Evolutionary conservation across 192 early-diverging fungal species (phyloP).

Genomic region (Chytriomyces hyalinus): DNA sequence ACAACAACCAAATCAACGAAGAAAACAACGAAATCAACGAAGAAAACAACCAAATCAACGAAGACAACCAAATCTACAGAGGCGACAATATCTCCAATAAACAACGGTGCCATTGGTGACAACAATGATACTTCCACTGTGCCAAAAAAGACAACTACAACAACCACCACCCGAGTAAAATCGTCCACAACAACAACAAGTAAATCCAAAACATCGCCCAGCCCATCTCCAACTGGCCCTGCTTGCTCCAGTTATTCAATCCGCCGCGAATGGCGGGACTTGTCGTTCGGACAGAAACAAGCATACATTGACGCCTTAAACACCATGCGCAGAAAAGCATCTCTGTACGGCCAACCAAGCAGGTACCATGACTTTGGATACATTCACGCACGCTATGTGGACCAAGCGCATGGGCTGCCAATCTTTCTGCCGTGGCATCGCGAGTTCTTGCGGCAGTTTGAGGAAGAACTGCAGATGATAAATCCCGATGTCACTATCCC

Average conservation of each 20-base stretch:
- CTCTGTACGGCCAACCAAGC: constrained; percentile 6
- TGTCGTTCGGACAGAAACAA: neutral
- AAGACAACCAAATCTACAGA: too few relatives aligned
- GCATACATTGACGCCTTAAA: constrained; percentile 18
- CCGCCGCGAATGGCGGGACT: constrained; percentile 5
- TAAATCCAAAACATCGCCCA: too few relatives aligned
- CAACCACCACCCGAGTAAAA: too few relatives aligned
- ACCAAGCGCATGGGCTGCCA: neutral
- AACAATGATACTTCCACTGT: too few relatives aligned
- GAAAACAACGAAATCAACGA: too few relatives aligned
- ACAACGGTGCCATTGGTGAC: too few relatives aligned
- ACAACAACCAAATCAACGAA: too few relatives aligned
- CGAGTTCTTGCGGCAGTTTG: constrained; percentile 36
- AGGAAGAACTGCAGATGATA: constrained; percentile 23
- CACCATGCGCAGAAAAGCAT: constrained; percentile 1
- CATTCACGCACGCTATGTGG: constrained; percentile 8
- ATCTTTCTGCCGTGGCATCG: constrained; percentile 47
- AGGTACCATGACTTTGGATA: constrained; percentile 8
- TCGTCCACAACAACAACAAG: too few relatives aligned
- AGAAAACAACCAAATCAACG: too few relatives aligned
- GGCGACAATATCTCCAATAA: too few relatives aligned
- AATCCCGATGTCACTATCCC: constrained; percentile 50
- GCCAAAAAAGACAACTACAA: too few relatives aligned
- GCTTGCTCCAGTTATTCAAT: neutral
- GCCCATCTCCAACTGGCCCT: too few relatives aligned